phyloP scores from a whole-genome alignment of 768 basidiomycete genomes.

The Termitomyces sp. region DNA sequence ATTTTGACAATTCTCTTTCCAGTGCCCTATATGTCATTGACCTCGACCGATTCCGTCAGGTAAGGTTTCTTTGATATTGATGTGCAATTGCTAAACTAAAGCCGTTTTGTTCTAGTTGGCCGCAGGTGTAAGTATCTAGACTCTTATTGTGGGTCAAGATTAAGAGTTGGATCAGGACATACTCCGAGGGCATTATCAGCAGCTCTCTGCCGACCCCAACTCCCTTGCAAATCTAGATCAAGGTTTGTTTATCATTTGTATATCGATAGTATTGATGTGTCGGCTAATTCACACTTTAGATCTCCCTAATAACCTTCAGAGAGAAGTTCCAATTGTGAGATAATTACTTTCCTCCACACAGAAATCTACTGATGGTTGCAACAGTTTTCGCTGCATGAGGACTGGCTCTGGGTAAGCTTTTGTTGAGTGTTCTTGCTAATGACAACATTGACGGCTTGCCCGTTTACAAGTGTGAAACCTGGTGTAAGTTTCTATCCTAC shows the following conservation, averaged over 20 bases:
- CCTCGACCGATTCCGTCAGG: constrained; percentile 91
- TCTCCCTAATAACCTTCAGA: constrained; percentile 93
- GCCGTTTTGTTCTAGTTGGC: constrained; percentile 33
- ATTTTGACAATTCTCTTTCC: background rate
- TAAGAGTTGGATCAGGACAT: constrained; percentile 55
- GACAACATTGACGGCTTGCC: background rate
- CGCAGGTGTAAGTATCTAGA: constrained; percentile 39
- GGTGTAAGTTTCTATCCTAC: constrained; percentile 64
- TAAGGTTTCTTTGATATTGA: constrained; percentile 26
- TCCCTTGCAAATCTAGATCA: constrained; percentile 95
- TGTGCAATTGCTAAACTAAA: background rate
- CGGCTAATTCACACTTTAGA: constrained; percentile 42
- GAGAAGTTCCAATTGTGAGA: constrained; percentile 87
- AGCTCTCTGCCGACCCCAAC: constrained; percentile 89
- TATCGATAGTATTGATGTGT: background rate
- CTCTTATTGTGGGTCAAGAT: background rate
- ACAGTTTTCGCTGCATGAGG: constrained; percentile 83
- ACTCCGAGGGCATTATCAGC: constrained; percentile 88
- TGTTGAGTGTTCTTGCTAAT: background rate
- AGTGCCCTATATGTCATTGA: constrained; percentile 97
- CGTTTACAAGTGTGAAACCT: constrained; percentile 82
- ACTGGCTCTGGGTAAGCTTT: constrained; percentile 88
- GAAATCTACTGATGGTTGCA: background rate
- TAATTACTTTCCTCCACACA: background rate
- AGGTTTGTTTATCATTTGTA: constrained; percentile 39